Base-by-base conservation (phyloP, 352 stramenopile genomes). In the Pythium scleroteichum region DNA sequence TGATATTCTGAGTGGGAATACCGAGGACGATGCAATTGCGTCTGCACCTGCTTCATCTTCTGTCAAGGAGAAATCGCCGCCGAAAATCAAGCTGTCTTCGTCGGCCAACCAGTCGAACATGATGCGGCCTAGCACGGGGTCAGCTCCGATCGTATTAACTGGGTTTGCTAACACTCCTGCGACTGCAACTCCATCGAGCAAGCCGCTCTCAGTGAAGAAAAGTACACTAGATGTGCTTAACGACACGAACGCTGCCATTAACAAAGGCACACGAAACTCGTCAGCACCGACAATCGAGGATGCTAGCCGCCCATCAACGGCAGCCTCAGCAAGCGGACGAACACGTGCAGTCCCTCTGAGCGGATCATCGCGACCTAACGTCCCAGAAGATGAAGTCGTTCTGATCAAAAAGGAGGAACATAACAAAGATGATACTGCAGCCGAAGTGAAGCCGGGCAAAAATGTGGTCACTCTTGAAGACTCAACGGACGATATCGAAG, bases 401-500 rank as follows among this genome's bases (percentile, higher is more conserved):
- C 32, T 87, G 2, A 76, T 93, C 10, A 87, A 88, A 53, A 91
- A 89, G 44, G 67, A 79, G 2, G 75, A 84, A 39, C 9, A 60
- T 0, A 85, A 85, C 50, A 64, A 58, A 13, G 51, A 60, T 0
- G 69, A 81, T 19, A 48, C 44, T 32, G 10, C 33, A 5, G 46
- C 44, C 1, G 52, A 65, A 29, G 59, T 56, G 13, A 69, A 56
- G 16, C 54, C 49, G 13, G 32, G 66, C 5, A 80, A 75, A 46
- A 33, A 67, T 12, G 56, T 68, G n/a, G 22, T 69, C 1, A 66
- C 72, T 22, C 39, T 85, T 1, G 77, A 90, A 17, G 76, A 90
- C 38, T 75, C 72, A n/a, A 76, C 86, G n/a, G 83, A 93, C 13
- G 83, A 91, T 23, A 73, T 93, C 2, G 83, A 93, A 50, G 83